Conservation (phyloP, 768 basidiomycete species). For the Coprinellus micaceus region DNA sequence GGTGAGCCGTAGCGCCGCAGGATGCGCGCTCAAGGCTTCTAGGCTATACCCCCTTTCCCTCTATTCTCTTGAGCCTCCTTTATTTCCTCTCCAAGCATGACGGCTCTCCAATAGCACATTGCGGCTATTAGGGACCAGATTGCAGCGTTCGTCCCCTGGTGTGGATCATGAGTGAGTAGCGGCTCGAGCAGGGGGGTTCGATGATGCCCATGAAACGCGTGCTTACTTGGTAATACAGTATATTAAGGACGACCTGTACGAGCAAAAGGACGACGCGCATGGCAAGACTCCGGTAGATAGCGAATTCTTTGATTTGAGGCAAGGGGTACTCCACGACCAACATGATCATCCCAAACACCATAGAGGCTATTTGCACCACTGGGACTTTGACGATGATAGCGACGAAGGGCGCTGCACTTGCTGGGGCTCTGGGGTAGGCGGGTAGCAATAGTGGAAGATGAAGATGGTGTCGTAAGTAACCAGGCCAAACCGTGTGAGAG, state of each 20-base stretch:
- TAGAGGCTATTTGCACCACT: constrained; percentile 64
- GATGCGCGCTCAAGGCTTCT: constrained; percentile 15
- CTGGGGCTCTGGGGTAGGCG: constrained; percentile 48
- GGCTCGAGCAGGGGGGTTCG: too few relatives aligned
- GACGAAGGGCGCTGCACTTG: constrained; percentile 60
- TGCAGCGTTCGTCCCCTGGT: constrained; percentile 83
- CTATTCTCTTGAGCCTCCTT: constrained; percentile 60
- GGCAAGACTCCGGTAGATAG: constrained; percentile 63
- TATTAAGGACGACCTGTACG: constrained; percentile 57
- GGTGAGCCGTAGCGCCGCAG: too few relatives aligned
- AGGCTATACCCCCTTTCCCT: constrained; percentile 56
- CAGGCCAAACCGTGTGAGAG: neutral
- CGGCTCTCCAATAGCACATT: constrained; percentile 62
- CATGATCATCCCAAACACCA: constrained; percentile 56
- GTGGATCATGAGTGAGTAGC: too few relatives aligned
- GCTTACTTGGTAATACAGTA: constrained; percentile 80
- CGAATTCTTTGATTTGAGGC: constrained; percentile 49
- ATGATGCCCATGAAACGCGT: constrained; percentile 1
- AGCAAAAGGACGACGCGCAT: constrained; percentile 60
- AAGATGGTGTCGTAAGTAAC: neutral
- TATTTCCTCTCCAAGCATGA: constrained; percentile 66
- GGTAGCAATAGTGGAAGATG: too few relatives aligned
- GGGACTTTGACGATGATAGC: constrained; percentile 75
- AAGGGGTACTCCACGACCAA: constrained; percentile 72
- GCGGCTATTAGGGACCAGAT: constrained; percentile 76